A percentile compares a stretch with the other conserved stretches of the same genome.
These are phyloP conservation scores for Kwoniella shivajii DNA, from an alignment of 1,284 basidiomycete genomes.

Conservation along the genomic window DNA sequence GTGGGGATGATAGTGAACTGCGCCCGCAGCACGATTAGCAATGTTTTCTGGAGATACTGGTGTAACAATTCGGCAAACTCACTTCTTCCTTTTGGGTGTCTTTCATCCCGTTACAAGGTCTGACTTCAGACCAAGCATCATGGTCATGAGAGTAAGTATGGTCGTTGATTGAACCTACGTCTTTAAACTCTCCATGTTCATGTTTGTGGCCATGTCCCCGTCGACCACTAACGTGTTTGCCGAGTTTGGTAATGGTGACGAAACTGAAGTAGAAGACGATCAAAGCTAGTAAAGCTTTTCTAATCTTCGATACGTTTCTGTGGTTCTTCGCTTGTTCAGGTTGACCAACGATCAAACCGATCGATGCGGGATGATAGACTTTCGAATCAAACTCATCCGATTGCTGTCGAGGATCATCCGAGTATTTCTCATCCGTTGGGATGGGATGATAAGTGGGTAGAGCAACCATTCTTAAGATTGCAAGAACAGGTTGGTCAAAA, in stretches of 20 bases:
- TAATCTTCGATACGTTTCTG: slow-evolving; percentile 14
- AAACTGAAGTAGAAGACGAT: slow-evolving; percentile 13
- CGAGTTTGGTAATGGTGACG: slow-evolving; percentile 7
- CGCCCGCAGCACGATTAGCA: too few relatives aligned
- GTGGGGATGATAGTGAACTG: slow-evolving; percentile 14
- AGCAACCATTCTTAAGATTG: not conserved
- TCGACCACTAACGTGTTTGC: not conserved
- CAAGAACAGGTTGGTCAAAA: too few relatives aligned
- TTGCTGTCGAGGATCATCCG: not conserved
- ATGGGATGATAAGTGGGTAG: slow-evolving; percentile 15
- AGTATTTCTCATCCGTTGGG: slow-evolving; percentile 20
- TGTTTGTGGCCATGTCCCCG: slow-evolving; percentile 2
- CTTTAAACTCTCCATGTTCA: slow-evolving; percentile 2
- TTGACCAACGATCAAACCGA: slow-evolving; percentile 5
- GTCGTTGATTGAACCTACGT: not conserved
- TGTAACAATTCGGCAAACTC: not conserved
- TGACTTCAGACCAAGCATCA: not conserved
- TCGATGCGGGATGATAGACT: slow-evolving; percentile 14
- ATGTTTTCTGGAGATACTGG: too few relatives aligned
- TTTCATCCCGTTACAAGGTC: not conserved
- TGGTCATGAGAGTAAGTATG: too few relatives aligned
- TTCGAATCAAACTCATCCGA: slow-evolving; percentile 2
- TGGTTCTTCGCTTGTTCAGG: not conserved
- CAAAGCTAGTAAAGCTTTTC: slow-evolving; percentile 21
- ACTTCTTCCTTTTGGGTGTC: not conserved